Percentiles rank a stretch among this genome's conserved stretches.
phyloP scores from a whole-genome alignment of 2,329 filamentous ascomycete genomes.

The Rhinocladiella similis region DNA sequence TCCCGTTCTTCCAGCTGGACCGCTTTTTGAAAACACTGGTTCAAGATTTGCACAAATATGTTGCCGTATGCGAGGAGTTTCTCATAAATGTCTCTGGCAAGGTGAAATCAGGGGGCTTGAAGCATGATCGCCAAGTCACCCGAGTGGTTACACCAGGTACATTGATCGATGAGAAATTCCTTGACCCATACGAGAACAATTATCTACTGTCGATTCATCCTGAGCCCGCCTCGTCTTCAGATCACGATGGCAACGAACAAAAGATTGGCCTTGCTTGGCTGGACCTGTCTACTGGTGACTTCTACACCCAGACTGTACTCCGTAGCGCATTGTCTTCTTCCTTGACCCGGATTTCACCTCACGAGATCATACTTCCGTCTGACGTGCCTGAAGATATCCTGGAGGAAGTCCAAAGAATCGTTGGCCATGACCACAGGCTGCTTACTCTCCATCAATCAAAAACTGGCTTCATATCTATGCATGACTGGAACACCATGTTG shows the following conservation, averaged over 20 bases:
- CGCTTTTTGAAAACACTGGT: slow-evolving; percentile 91
- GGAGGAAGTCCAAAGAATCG: slow-evolving; percentile 64
- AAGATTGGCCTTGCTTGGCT: slow-evolving; percentile 84
- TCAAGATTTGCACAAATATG: slow-evolving; percentile 84
- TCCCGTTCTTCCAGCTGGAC: slow-evolving; percentile 90
- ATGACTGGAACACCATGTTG: slow-evolving; percentile 73
- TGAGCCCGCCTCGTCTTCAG: slow-evolving; percentile 27
- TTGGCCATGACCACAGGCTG: slow-evolving; percentile 73
- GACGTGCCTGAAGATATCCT: slow-evolving; percentile 58
- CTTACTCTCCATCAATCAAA: slow-evolving; percentile 67
- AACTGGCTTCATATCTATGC: slow-evolving; percentile 49
- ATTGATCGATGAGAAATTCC: slow-evolving; percentile 94
- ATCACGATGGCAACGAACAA: slow-evolving; percentile 36
- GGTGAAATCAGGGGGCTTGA: slow-evolving; percentile 71
- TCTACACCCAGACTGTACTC: slow-evolving; percentile 78
- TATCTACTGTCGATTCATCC: slow-evolving; percentile 79
- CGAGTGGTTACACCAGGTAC: slow-evolving; percentile 93
- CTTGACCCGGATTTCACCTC: slow-evolving; percentile 77
- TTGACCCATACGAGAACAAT: slow-evolving; percentile 91
- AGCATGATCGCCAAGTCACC: slow-evolving; percentile 82
- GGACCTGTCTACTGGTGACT: slow-evolving; percentile 91
- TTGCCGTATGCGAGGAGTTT: slow-evolving; percentile 93
- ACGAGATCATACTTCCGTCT: slow-evolving; percentile 79
- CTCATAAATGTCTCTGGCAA: slow-evolving; percentile 69
- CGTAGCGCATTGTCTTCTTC: slow-evolving; percentile 73